phyloP scores from a whole-genome alignment of 1,284 basidiomycete genomes.

The Ceratobasidium sp. region DNA sequence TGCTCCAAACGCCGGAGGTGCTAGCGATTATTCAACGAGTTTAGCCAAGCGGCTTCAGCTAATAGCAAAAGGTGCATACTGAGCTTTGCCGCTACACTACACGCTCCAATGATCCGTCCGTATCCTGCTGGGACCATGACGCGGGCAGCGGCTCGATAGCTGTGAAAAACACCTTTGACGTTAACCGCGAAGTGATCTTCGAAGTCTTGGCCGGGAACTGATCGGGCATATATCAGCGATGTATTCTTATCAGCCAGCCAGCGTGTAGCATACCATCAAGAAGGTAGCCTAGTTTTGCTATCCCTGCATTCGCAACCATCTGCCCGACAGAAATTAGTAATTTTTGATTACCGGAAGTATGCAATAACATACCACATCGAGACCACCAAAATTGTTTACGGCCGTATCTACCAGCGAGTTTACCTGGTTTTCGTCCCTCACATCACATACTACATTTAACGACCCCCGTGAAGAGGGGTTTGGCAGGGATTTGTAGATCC shows the following conservation, averaged over 20 bases:
- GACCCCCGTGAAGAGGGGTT: not conserved
- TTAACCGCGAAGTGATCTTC: slow-evolving; percentile 6
- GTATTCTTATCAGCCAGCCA: not conserved
- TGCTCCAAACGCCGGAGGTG: not conserved
- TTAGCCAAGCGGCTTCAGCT: too few relatives aligned
- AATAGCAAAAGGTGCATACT: not conserved
- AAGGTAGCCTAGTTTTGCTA: not conserved
- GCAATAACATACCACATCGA: slow-evolving; percentile 22
- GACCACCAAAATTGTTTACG: slow-evolving; percentile 12
- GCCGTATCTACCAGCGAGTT: slow-evolving; percentile 20
- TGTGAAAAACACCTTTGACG: slow-evolving; percentile 15
- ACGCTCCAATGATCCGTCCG: slow-evolving; percentile 34
- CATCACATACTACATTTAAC: slow-evolving; percentile 15
- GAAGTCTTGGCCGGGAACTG: slow-evolving; percentile 10
- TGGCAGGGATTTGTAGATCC: not conserved
- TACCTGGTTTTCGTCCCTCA: slow-evolving; percentile 29
- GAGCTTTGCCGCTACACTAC: slow-evolving; percentile 12
- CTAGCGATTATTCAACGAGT: not conserved
- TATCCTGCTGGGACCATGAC: slow-evolving; percentile 24
- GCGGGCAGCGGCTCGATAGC: slow-evolving; percentile 38
- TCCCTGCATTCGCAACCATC: slow-evolving; percentile 43
- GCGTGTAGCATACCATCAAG: slow-evolving; percentile 15
- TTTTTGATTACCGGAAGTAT: not conserved
- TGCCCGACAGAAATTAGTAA: not conserved
- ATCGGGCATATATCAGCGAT: not conserved